Conservation (phyloP, 345 rosid genomes). For the Citrus hindsii region DNA sequence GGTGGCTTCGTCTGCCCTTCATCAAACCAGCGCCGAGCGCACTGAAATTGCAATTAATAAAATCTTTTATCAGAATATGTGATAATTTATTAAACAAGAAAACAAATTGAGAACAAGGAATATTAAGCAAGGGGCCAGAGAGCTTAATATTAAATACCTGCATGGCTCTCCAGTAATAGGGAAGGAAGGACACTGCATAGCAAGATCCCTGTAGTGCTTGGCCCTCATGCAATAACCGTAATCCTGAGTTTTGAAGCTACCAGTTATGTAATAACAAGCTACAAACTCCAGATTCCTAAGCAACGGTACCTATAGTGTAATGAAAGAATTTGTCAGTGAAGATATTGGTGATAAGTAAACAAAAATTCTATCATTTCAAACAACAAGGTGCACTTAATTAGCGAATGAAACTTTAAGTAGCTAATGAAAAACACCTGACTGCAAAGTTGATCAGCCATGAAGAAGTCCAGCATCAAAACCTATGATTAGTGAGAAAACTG, state of each 20-base stretch:
- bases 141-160: constrained; percentile 49
- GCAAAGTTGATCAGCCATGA: constrained; percentile 99
- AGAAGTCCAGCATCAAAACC: constrained; percentile 98
- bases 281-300: constrained; percentile 79
- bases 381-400: not conserved
- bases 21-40: constrained; percentile 94
- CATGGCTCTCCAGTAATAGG: constrained; percentile 99
- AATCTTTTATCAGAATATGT: constrained; percentile 2
- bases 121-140: not conserved
- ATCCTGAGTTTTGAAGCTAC: constrained; percentile 91
- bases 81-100: not conserved
- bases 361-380: not conserved
- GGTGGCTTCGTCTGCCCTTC: constrained; percentile 74
- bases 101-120: not conserved
- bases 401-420: not conserved
- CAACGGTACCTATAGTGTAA: constrained; percentile 60
- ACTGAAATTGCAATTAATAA: constrained; percentile 37
- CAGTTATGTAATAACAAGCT: constrained; percentile 87
- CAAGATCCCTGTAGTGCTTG: constrained; percentile 75
- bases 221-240: constrained; percentile 82
- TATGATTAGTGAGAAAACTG: constrained; percentile 20
- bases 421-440: constrained; percentile 61
- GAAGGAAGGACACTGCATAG: constrained; percentile 96
- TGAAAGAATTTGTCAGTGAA: constrained; percentile 2
- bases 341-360: not conserved